Evolutionary conservation across 1,284 basidiomycete species (phyloP), one percentile per base, ranked within the genome.

Genomic region (Dichomitus squalens): DNA sequence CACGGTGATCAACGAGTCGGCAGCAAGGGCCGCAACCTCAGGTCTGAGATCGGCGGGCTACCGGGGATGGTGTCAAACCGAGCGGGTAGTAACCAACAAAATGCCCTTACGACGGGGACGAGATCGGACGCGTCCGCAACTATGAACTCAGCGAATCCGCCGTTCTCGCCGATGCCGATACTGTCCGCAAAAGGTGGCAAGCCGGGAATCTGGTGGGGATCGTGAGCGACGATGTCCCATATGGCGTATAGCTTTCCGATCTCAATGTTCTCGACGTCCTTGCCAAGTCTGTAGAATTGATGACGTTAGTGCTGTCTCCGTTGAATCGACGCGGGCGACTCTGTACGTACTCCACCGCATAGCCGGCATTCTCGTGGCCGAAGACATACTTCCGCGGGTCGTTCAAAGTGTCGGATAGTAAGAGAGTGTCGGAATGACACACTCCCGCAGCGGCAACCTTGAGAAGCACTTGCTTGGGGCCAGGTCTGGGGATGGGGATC

Each of bases 381-480:
- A 71, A 18, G 25, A 68, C 57, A 35, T 67, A 71, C 1, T 57
- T 63, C 14, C 67, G 61, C 8, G 55, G 35, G 50, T 68, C 66
- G 14, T 59, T 31, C 8, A 56, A n/a, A 9, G 43, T 50, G 23
- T 65, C 65, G n/a, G 54, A 55, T 25, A 71, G 62, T 9, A 67
- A 31, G 29, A 57, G 58, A 1, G 66, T 64, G 53, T 72, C 70
- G 21, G 61, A 62, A 52, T 68, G 70, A 53, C 70, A 70, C 3
- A 67, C 65, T 2, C 66, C 68, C 29, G 64, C 66, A 18, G 69
- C 67, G n/a, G 64, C 62, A 12, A 72, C 59, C 59, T 69, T 66
- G 47, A 71, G 58, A 12, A 71, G 51, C 6, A 71, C 67, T 44
- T 71, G 63, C 41, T 64, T 61, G n/a, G 62, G 48, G 0, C 58